phyloP scores from a whole-genome alignment of 1,284 basidiomycete genomes.

The Marasmius tenuissimus region DNA sequence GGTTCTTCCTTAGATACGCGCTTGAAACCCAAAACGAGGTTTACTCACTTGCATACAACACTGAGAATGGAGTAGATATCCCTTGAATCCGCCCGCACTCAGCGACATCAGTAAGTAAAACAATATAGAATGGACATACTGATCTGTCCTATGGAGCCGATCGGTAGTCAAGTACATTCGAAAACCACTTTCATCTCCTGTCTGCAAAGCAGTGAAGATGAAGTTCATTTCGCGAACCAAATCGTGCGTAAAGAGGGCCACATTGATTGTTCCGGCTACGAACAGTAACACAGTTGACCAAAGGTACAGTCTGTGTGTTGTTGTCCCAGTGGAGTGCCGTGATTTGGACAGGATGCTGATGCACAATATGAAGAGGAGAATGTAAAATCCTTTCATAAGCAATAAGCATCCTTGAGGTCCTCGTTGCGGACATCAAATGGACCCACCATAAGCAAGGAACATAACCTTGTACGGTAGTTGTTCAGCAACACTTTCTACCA shows the following conservation, averaged over 20 bases:
- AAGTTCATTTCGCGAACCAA: neutral
- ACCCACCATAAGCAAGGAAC: no score
- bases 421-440: no score
- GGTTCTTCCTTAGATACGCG: neutral
- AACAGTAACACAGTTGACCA: neutral
- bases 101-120: neutral
- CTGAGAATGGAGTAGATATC: neutral
- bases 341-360: no score
- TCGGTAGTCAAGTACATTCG: neutral
- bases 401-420: no score
- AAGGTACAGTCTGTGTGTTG: neutral
- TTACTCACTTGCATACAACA: neutral
- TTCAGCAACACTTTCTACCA: no score
- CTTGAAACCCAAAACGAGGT: neutral
- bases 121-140: no score
- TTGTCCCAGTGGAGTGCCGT: no score
- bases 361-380: no score
- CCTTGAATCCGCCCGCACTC: neutral
- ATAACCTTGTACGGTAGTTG: no score
- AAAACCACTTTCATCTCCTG: neutral
- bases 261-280: neutral
- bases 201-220: neutral
- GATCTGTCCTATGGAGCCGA: neutral
- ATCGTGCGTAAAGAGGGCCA: neutral
- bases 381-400: no score